Evolutionary conservation across 148 eudicot species (phyloP).

Genomic region (Spergularia bocconei): DNA sequence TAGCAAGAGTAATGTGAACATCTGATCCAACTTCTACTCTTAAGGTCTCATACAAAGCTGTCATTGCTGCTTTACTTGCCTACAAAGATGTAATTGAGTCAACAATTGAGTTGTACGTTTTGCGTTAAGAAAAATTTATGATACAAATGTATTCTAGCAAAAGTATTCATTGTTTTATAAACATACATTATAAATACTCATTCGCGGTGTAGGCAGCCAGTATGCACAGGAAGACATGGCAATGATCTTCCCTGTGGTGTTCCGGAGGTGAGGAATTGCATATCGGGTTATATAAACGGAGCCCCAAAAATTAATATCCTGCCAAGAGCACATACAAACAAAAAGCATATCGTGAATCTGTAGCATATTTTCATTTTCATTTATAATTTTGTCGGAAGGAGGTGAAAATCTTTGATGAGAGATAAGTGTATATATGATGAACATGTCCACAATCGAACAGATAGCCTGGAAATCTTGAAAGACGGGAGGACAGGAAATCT

Average conservation of each 20-base stretch:
- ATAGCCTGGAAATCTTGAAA: too few species aligned
- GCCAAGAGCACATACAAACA: not conserved
- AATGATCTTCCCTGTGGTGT: slow-evolving; percentile 35
- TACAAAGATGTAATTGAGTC: not conserved
- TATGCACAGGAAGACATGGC: slow-evolving; percentile 38
- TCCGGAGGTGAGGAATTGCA: slow-evolving; percentile 40
- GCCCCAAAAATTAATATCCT: slow-evolving; percentile 54
- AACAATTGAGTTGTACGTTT: not conserved
- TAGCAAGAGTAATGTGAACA: slow-evolving; percentile 40
- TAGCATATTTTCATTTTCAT: too few species aligned
- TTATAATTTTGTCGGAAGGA: too few species aligned
- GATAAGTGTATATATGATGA: too few species aligned
- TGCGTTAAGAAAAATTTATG: too few species aligned
- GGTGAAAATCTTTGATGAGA: too few species aligned
- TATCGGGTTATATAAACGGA: slow-evolving; percentile 34
- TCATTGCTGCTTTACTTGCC: slow-evolving; percentile 57
- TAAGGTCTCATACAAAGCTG: slow-evolving; percentile 42
- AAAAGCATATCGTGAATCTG: not conserved
- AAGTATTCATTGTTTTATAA: not conserved
- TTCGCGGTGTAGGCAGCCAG: slow-evolving; percentile 39
- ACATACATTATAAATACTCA: slow-evolving; percentile 40
- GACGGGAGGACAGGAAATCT: too few species aligned
- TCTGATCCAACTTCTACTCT: slow-evolving; percentile 41
- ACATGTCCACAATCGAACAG: too few species aligned
- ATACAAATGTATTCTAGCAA: too few species aligned